Percentiles rank a stretch among this genome's conserved stretches.
phyloP scores from a whole-genome alignment of 2,329 filamentous ascomycete genomes.

The Coniochaeta prunicola region DNA sequence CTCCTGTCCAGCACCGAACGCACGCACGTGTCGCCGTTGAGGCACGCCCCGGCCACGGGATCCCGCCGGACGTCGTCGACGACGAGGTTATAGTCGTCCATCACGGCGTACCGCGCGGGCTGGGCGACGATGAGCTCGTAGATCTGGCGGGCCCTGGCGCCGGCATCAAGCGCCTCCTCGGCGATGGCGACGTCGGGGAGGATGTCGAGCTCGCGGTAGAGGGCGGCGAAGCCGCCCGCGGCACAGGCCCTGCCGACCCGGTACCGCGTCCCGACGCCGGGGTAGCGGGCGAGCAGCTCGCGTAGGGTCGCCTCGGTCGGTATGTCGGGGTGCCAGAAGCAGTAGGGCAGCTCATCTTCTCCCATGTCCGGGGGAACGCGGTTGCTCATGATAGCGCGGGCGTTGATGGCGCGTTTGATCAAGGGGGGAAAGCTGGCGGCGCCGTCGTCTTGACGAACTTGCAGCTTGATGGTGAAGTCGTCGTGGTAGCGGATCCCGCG shows the following conservation, averaged over 20 bases:
- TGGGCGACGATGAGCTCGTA: conserved; percentile 21
- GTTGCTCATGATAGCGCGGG: conserved; percentile 10
- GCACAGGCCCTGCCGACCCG: conserved; percentile 30
- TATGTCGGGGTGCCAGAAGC: conserved; percentile 8
- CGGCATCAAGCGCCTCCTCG: conserved; percentile 6
- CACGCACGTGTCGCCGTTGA: conserved; percentile 27
- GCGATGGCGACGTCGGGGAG: conserved; percentile 7
- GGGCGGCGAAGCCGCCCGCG: conserved; percentile 24
- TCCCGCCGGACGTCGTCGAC: conserved; percentile 13
- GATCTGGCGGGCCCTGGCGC: conserved; percentile 10
- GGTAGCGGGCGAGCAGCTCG: conserved; percentile 20
- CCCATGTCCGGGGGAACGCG: conserved; percentile 3
- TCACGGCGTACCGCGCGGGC: conserved; percentile 18
- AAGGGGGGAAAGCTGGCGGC: background rate
- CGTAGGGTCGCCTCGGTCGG: conserved; percentile 24
- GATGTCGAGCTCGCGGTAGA: conserved; percentile 17
- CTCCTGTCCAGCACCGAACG: conserved; percentile 4
- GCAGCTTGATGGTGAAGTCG: conserved; percentile 1
- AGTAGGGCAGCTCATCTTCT: conserved; percentile 6
- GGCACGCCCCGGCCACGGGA: conserved; percentile 2
- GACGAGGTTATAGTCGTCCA: conserved; percentile 26
- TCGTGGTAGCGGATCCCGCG: conserved; percentile 1
- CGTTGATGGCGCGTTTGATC: background rate
- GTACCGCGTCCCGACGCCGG: conserved; percentile 21
- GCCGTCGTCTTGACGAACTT: background rate